Evolutionary conservation across 768 basidiomycete species (phyloP).

Genomic region (Lentinula sp.): DNA sequence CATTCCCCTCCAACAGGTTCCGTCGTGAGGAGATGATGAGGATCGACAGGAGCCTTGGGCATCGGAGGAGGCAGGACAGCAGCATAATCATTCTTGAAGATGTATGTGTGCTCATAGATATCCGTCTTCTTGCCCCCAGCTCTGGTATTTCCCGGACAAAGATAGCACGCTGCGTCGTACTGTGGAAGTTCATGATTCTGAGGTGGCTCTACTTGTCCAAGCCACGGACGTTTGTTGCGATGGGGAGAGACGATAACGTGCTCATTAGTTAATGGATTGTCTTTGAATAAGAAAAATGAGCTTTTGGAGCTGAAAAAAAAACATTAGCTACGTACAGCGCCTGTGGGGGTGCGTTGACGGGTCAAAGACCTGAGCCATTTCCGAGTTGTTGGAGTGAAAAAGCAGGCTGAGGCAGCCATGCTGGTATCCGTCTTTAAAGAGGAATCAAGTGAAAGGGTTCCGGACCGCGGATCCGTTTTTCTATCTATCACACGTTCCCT

Average conservation of each 20-base stretch:
- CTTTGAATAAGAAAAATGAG: slow-evolving; percentile 27
- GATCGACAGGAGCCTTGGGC: slow-evolving; percentile 41
- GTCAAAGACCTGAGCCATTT: slow-evolving; percentile 41
- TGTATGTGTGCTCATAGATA: slow-evolving; percentile 56
- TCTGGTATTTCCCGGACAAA: slow-evolving; percentile 82
- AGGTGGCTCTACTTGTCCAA: slow-evolving; percentile 74
- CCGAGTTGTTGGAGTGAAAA: background rate
- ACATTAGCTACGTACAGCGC: slow-evolving; percentile 41
- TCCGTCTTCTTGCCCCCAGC: slow-evolving; percentile 69
- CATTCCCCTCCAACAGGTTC: slow-evolving; percentile 78
- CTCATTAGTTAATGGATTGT: slow-evolving; percentile 74
- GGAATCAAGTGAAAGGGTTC: background rate
- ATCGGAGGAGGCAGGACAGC: slow-evolving; percentile 64
- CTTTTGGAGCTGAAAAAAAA: background rate
- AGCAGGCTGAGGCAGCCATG: background rate
- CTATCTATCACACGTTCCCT: no score
- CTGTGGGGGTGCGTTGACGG: slow-evolving; percentile 63
- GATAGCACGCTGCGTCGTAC: slow-evolving; percentile 73
- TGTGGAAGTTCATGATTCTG: slow-evolving; percentile 44
- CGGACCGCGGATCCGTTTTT: background rate
- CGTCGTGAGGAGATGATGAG: slow-evolving; percentile 56
- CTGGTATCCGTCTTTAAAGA: background rate
- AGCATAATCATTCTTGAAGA: slow-evolving; percentile 81
- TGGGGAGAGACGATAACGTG: slow-evolving; percentile 85
- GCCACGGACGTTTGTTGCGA: slow-evolving; percentile 87